Evolutionary conservation across 2,329 filamentous ascomycete genomes (phyloP), one percentile per base, ranked within the genome.

Genomic region (Talaromyces amestolkiae): DNA sequence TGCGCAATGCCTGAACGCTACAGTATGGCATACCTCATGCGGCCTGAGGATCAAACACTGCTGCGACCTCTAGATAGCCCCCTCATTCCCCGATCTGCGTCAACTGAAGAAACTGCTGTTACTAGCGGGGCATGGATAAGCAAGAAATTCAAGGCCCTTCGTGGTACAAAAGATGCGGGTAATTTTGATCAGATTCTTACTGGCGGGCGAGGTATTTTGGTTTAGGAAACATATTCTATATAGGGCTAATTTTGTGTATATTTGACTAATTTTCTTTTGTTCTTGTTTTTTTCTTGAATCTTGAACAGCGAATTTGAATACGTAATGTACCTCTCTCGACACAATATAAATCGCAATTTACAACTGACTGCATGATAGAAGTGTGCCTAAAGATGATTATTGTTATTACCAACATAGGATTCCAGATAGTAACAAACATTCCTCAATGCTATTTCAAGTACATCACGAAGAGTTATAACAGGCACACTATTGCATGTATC

Each of bases 111-210:
- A 58, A 35, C 24, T n/a, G 54, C 10, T 2, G 35, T 58, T 58
- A 58, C 54, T n/a, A 58, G 54, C 17, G 54, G 54, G n/a, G n/a
- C 54, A 8, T 58, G 54, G 54, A 58, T 58, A 41, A 58, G 54
- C 24, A 58, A 58, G 54, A 58, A 58, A 4, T 58, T 58, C 33
- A 58, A 58, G 35, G 54, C 54, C 17, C 54, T 58, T 58, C 54
- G 54, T 10, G 54, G 54, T 35, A n/a, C 6, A 10, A 58, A 41
- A 27, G 54, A 58, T 58, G 54, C 54, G 7, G 54, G 54, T 22
- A 58, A 58, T 41, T 8, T 58, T n/a, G 54, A 58, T 58, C 19
- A 58, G 15, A 58, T 58, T 24, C 54, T 58, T 41, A 58, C 54
- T 58, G 54, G 54, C 15, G 54, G 54, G 2, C 24, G 54, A 35